Evolutionary conservation across 495 filamentous ascomycete genomes (phyloP).

Genomic region (Cudoniella acicularis): DNA sequence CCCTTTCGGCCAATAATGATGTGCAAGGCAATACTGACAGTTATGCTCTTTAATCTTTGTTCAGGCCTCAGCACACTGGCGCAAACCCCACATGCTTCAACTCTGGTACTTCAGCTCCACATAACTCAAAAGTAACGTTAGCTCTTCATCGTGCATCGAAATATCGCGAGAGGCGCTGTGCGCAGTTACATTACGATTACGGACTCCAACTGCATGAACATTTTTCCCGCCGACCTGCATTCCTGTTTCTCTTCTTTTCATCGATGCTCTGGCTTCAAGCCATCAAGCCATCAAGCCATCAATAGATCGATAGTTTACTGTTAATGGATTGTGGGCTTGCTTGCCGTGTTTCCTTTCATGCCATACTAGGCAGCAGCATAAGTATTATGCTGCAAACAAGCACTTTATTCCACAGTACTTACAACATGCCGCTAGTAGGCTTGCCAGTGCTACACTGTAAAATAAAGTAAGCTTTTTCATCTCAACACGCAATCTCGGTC

Average conservation of each 20-base stretch:
- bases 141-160: neutral
- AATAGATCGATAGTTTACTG: neutral
- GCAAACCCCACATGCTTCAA: neutral
- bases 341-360: neutral
- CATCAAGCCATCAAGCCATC: neutral
- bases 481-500: constrained; percentile 1
- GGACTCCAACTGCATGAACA: neutral
- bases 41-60: neutral
- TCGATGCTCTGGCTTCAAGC: neutral
- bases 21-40: neutral
- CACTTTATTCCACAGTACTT: neutral
- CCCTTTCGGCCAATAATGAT: neutral
- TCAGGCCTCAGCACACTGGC: neutral
- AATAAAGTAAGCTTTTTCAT: neutral
- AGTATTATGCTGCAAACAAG: neutral
- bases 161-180: neutral
- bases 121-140: neutral
- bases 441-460: neutral
- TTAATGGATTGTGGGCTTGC: neutral
- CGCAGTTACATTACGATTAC: neutral
- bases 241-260: neutral
- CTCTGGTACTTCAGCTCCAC: neutral
- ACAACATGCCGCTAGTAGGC: neutral
- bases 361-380: neutral
- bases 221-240: neutral